Conservation (phyloP, 2,329 filamentous ascomycete species). For the Fusarium oligoseptatum region DNA sequence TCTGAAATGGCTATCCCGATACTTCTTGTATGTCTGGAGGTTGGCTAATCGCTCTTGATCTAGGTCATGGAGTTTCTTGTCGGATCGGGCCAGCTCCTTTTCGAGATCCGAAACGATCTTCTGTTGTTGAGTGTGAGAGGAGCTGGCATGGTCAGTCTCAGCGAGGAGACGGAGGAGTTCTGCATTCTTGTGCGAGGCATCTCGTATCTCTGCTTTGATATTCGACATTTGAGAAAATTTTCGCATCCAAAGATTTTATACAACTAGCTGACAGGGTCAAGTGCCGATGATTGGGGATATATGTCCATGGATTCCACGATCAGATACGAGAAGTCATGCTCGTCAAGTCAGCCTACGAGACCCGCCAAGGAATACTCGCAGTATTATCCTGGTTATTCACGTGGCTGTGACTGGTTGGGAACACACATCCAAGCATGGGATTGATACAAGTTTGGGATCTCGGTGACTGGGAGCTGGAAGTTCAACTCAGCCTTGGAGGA, state of each 20-base stretch:
- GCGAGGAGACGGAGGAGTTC: constrained; percentile 61
- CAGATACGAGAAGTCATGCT: background rate
- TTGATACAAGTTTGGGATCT: background rate
- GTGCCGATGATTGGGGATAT: no score
- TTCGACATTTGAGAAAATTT: constrained; percentile 41
- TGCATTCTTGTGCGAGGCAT: constrained; percentile 56
- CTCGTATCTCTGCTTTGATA: constrained; percentile 54
- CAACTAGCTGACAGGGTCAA: background rate
- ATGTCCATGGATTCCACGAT: background rate
- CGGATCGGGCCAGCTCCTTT: constrained; percentile 52
- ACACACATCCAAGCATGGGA: background rate
- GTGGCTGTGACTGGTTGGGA: background rate
- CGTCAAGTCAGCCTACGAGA: background rate
- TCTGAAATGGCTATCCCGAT: constrained; percentile 65
- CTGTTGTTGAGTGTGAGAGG: constrained; percentile 60
- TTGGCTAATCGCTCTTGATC: constrained; percentile 60
- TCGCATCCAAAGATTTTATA: background rate
- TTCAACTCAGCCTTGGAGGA: background rate
- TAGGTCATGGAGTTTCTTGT: constrained; percentile 55
- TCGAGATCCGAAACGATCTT: constrained; percentile 61
- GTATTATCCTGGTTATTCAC: background rate
- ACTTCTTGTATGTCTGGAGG: constrained; percentile 64
- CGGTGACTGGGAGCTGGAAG: background rate
- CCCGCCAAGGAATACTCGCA: background rate
- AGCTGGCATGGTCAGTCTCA: constrained; percentile 63